Evolutionary conservation across 148 eudicot genomes (phyloP), one percentile per base, ranked within the genome.

Genomic region (Limonium bicolor): DNA sequence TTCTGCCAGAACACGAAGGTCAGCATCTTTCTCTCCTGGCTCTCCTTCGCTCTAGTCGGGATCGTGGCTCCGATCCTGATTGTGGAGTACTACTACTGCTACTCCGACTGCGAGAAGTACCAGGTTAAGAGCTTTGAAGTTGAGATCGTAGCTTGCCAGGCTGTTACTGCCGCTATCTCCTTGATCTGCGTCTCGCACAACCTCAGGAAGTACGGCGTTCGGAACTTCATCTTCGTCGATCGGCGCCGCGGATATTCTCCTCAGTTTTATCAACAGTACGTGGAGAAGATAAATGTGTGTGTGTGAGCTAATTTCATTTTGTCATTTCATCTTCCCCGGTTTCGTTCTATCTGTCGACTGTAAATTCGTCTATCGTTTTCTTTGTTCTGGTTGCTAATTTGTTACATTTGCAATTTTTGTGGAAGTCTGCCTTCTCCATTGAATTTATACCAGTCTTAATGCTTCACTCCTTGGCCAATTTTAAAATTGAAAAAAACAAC

Each of bases 141-240:
- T 10, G 71, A 73, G 37, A 64, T 71, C 27, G 65, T 72, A 28
- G 58, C 54, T 20, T 78, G 66, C 41, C 70, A 72, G 51, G 80
- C 71, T 23, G 44, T 54, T 41, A 62, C 68, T 18, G 77, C 75
- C 12, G 77, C 73, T 15, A 58, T 68, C 5, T 70, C 94, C 48
- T 50, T 83, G 43, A 20, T 70, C 7, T 78, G 83, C 28, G 41
- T 75, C 37, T 75, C 83, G 1, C 69, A 59, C 17, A 78, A 73
- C 56, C 56, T 83, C 52, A 55, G 83, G 0, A 83, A 78, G 40
- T 78, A 72, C 58, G 94, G 94, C 0, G 53, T 78, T 14, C 38
- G 83, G 61, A 68, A 72, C 27, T 78, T 83, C 36, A 69, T 83
- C 7, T 78, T 78, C 54, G 83, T 83, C 34, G 87, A 83, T 65